Evolutionary conservation across 225 moss, liverwort and hornwort genomes (phyloP).

Genomic region (Rhytidiadelphus loreus): DNA sequence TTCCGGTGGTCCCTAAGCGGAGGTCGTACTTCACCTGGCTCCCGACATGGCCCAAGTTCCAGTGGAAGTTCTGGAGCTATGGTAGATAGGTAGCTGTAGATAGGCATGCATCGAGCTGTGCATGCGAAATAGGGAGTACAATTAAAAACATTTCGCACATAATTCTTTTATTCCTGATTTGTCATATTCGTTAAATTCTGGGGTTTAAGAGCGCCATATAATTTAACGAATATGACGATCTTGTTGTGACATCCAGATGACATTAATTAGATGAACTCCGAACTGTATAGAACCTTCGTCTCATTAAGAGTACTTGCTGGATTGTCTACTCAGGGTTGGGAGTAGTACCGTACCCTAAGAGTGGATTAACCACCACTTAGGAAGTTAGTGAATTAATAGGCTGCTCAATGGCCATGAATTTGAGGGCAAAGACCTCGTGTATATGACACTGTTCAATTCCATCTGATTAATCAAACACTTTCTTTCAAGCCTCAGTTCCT

Average conservation of each 20-base stretch:
- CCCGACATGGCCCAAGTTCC: neutral
- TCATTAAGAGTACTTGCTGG: neutral
- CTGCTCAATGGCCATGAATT: neutral
- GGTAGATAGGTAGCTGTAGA: neutral
- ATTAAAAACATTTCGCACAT: neutral
- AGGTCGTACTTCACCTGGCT: neutral
- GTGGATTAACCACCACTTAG: neutral
- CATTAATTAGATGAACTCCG: neutral
- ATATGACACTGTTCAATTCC: neutral
- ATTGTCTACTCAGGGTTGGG: neutral
- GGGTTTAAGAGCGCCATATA: neutral
- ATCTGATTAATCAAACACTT: neutral
- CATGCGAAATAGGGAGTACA: too few species aligned
- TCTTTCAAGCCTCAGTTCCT: neutral
- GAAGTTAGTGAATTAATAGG: neutral
- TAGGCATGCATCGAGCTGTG: too few species aligned
- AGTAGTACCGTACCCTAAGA: neutral
- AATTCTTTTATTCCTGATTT: neutral
- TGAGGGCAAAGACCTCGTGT: neutral
- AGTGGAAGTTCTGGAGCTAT: neutral
- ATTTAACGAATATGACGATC: neutral
- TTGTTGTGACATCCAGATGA: neutral
- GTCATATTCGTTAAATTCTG: neutral
- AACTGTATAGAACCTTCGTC: neutral
- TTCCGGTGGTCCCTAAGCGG: neutral